Evolutionary conservation across 2,329 filamentous ascomycete genomes (phyloP).

Genomic region (Penicillium aurantiogriseum): DNA sequence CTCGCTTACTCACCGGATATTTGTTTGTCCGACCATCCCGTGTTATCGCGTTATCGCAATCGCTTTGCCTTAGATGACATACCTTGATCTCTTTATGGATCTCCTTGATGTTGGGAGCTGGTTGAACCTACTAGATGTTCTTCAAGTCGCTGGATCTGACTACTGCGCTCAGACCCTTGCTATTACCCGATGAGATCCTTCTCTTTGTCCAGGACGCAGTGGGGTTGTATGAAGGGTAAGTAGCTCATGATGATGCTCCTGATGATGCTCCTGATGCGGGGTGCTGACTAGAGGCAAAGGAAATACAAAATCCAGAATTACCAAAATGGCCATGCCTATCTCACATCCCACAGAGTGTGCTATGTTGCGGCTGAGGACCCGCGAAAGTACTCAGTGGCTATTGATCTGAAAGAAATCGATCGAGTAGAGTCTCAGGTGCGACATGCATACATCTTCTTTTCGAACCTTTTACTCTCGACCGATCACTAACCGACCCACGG

Average conservation of each 20-base stretch:
- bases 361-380: slow-evolving; percentile 90
- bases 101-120: slow-evolving; percentile 18
- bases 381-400: slow-evolving; percentile 75
- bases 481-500: not conserved
- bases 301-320: slow-evolving; percentile 94
- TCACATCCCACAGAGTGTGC: slow-evolving; percentile 93
- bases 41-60: slow-evolving; percentile 18
- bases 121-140: slow-evolving; percentile 75
- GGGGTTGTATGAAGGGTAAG: slow-evolving; percentile 94
- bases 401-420: slow-evolving; percentile 89
- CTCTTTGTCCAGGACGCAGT: slow-evolving; percentile 98
- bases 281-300: slow-evolving; percentile 47
- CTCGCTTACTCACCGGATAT: slow-evolving; percentile 12
- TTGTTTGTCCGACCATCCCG: slow-evolving; percentile 8
- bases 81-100: slow-evolving; percentile 3
- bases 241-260: slow-evolving; percentile 23
- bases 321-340: slow-evolving; percentile 92
- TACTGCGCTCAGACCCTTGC: slow-evolving; percentile 87
- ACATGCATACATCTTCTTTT: not conserved
- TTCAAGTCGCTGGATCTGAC: slow-evolving; percentile 93
- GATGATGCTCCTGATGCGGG: slow-evolving; percentile 19
- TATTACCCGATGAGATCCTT: slow-evolving; percentile 89
- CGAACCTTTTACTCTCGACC: slow-evolving; percentile 13
- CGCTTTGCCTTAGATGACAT: not conserved
- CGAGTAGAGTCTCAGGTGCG: slow-evolving; percentile 81